These are phyloP conservation scores for Fusarium incarnatum DNA, from an alignment of 2,329 filamentous ascomycete species.

Conservation along the genomic window DNA sequence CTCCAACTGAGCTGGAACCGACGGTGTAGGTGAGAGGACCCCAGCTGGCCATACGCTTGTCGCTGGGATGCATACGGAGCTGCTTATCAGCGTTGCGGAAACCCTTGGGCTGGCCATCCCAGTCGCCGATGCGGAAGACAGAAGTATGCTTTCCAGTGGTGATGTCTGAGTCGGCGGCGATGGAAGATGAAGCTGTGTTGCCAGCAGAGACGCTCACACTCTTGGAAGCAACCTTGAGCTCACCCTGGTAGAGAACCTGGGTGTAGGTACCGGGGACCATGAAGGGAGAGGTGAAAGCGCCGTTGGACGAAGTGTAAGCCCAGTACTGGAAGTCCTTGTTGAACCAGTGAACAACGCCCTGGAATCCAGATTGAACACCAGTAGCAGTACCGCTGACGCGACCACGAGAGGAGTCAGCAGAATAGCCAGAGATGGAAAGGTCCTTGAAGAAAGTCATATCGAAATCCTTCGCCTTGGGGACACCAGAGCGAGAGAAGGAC, in stretches of 20 bases:
- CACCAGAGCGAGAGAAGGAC: conserved; percentile 68
- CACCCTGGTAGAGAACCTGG: conserved; percentile 73
- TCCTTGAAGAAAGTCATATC: conserved; percentile 71
- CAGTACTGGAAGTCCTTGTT: conserved; percentile 74
- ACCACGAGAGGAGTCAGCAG: conserved; percentile 66
- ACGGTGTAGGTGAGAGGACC: conserved; percentile 70
- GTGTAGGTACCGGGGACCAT: conserved; percentile 78
- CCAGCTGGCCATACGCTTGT: conserved; percentile 72
- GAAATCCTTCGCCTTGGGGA: conserved; percentile 60
- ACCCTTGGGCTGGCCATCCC: conserved; percentile 72
- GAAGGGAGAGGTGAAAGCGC: conserved; percentile 70
- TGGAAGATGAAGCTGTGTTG: conserved; percentile 60
- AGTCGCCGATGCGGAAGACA: conserved; percentile 73
- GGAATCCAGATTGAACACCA: conserved; percentile 63
- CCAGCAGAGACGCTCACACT: conserved; percentile 64
- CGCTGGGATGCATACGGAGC: conserved; percentile 75
- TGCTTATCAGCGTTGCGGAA: conserved; percentile 76
- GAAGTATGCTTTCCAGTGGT: conserved; percentile 60
- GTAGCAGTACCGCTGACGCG: conserved; percentile 70
- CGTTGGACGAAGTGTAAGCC: conserved; percentile 65
- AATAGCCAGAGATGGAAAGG: conserved; percentile 68
- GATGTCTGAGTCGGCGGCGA: conserved; percentile 60
- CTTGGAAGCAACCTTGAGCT: conserved; percentile 65
- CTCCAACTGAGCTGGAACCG: conserved; percentile 61
- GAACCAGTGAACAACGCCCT: conserved; percentile 74